Conservation (phyloP, 306 rosid species). For the Prosopis cineraria region DNA sequence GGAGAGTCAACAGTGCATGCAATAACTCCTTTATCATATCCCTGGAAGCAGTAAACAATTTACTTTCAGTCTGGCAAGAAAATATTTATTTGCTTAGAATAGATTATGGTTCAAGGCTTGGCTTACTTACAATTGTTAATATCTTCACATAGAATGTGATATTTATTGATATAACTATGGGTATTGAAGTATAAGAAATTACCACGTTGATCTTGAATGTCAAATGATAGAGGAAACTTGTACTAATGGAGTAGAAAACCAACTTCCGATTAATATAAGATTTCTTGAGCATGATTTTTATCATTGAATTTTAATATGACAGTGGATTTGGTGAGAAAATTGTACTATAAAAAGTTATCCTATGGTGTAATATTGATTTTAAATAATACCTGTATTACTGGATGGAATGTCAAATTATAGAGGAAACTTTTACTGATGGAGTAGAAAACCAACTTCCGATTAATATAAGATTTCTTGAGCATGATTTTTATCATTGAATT, state of each 20-base stretch:
- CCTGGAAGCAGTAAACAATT: background rate
- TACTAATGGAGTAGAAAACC: background rate
- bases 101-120: background rate
- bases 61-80: background rate
- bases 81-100: background rate
- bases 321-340: background rate
- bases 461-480: background rate
- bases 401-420: background rate
- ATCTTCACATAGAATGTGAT: background rate
- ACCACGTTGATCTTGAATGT: background rate
- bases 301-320: background rate
- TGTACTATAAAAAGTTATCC: background rate
- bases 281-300: background rate
- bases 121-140: background rate
- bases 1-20: background rate
- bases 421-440: background rate
- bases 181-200: background rate
- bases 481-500: background rate
- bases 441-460: background rate
- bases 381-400: background rate
- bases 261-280: background rate
- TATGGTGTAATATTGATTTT: background rate
- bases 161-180: background rate
- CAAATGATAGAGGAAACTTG: background rate
- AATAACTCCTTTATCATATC: background rate